Conservation (phyloP, 2,329 filamentous ascomycete species). For the Diplodia intermedia region DNA sequence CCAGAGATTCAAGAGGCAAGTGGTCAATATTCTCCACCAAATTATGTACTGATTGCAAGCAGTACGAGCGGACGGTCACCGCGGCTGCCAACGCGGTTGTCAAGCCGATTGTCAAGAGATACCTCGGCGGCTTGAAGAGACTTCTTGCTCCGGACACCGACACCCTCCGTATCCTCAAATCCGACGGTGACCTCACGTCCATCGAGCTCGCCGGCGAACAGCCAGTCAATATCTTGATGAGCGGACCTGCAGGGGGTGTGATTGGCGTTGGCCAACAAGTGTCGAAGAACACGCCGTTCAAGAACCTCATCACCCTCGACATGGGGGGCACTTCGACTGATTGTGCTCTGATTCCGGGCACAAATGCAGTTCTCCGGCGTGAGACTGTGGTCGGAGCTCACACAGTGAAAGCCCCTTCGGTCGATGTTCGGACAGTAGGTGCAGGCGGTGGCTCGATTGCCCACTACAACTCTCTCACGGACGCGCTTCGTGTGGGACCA, state of each 20-base stretch:
- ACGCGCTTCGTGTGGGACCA: slow-evolving; percentile 58
- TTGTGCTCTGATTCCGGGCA: slow-evolving; percentile 55
- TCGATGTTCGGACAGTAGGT: slow-evolving; percentile 59
- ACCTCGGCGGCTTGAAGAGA: slow-evolving; percentile 52
- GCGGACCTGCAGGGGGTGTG: slow-evolving; percentile 59
- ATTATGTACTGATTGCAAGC: neutral
- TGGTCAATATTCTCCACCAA: fast-evolving
- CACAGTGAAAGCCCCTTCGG: slow-evolving; percentile 56
- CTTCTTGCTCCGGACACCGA: slow-evolving; percentile 52
- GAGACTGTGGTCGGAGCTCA: slow-evolving; percentile 56
- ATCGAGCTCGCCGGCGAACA: slow-evolving; percentile 54
- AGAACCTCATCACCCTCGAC: slow-evolving; percentile 58
- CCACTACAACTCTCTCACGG: slow-evolving; percentile 56
- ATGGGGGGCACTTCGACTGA: slow-evolving; percentile 61
- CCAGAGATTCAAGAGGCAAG: slow-evolving; percentile 54
- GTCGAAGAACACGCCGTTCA: slow-evolving; percentile 54
- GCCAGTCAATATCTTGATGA: slow-evolving; percentile 59
- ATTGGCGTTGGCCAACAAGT: slow-evolving; percentile 57
- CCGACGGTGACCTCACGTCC: slow-evolving; percentile 58
- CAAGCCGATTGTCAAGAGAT: slow-evolving; percentile 56
- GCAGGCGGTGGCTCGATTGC: slow-evolving; percentile 60
- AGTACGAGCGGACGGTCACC: slow-evolving; percentile 58
- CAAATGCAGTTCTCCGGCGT: slow-evolving; percentile 53
- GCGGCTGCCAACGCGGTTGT: slow-evolving; percentile 58
- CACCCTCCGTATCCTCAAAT: slow-evolving; percentile 58